These are phyloP conservation scores for Taphrina pruni DNA, from an alignment of 1,139 yeast species.

Conservation along the genomic window DNA sequence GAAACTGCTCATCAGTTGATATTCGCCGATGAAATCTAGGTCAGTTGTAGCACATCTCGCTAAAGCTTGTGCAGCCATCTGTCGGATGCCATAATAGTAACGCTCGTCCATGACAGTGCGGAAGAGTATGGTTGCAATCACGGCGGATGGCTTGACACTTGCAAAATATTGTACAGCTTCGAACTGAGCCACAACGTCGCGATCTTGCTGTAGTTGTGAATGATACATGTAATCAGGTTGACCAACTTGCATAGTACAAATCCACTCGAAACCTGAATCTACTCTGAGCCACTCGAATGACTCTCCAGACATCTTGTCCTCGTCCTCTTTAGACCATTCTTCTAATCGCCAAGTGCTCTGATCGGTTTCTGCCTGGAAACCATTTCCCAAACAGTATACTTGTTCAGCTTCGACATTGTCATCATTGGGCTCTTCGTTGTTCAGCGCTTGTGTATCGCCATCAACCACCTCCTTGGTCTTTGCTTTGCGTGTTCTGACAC, in stretches of 20 bases:
- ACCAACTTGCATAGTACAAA: conserved; percentile 75
- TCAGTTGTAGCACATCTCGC: conserved; percentile 69
- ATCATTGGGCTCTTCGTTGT: conserved; percentile 49
- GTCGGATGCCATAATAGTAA: conserved; percentile 86
- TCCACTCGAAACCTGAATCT: conserved; percentile 98
- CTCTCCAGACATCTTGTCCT: conserved; percentile 71
- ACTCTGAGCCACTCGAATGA: conserved; percentile 98
- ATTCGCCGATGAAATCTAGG: conserved; percentile 71
- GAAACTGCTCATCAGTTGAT: conserved; percentile 73
- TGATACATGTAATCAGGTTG: conserved; percentile 97
- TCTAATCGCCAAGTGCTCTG: conserved; percentile 72
- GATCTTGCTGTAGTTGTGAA: conserved; percentile 88
- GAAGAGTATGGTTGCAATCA: conserved; percentile 77
- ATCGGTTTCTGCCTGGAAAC: conserved; percentile 66
- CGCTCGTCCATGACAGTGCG: conserved; percentile 83
- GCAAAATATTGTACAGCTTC: conserved; percentile 82
- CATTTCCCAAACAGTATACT: conserved; percentile 76
- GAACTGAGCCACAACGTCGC: conserved; percentile 94
- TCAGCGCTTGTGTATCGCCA: conserved; percentile 43
- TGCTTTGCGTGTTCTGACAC: conserved; percentile 49
- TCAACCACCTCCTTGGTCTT: conserved; percentile 43
- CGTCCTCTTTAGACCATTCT: conserved; percentile 76
- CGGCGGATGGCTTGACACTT: conserved; percentile 62
- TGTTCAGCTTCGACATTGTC: conserved; percentile 54
- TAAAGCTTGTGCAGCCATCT: conserved; percentile 83